phyloP scores from a whole-genome alignment of 805 yeast species.

The Dipodascopsis uninucleata region DNA sequence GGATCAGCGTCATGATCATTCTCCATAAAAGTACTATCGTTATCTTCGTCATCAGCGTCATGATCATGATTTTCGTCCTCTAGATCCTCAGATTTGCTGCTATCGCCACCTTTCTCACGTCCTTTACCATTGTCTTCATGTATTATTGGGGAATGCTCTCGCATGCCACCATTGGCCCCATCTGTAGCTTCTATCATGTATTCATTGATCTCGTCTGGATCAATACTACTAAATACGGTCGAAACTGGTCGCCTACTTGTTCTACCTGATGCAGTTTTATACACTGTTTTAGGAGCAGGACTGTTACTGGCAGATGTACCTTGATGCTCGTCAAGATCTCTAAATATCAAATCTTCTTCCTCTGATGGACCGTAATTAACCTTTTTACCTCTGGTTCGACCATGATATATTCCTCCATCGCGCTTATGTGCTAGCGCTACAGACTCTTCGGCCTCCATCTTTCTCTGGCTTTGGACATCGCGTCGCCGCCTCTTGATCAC shows the following conservation, averaged over 20 bases:
- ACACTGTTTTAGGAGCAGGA: conserved; percentile 8
- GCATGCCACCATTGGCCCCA: conserved; percentile 6
- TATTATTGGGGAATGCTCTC: background rate
- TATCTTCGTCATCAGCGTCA: conserved; percentile 3
- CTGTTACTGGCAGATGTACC: conserved; percentile 9
- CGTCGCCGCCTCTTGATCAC: conserved; percentile 18
- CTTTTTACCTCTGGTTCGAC: conserved; percentile 35
- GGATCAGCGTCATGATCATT: no score
- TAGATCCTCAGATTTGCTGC: no score
- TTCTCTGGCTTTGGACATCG: conserved; percentile 11
- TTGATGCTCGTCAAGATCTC: conserved; percentile 14
- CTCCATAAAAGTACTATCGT: no score
- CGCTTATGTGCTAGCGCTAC: conserved; percentile 8
- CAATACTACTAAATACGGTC: conserved; percentile 4
- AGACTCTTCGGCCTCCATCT: conserved; percentile 15
- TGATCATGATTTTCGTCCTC: background rate
- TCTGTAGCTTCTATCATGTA: conserved; percentile 8
- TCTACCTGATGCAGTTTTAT: conserved; percentile 22
- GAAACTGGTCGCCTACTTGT: conserved; percentile 19
- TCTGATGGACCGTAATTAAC: conserved; percentile 32
- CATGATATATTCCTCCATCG: conserved; percentile 34
- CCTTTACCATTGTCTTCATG: conserved; percentile 1
- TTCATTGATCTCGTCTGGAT: conserved; percentile 1
- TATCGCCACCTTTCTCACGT: conserved; percentile 6
- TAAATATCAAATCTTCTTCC: conserved; percentile 16